Percentiles rank a stretch among this genome's conserved stretches.
Evolutionary conservation across 352 stramenopile genomes (phyloP).

Genomic region (Globisporangium ultimum): DNA sequence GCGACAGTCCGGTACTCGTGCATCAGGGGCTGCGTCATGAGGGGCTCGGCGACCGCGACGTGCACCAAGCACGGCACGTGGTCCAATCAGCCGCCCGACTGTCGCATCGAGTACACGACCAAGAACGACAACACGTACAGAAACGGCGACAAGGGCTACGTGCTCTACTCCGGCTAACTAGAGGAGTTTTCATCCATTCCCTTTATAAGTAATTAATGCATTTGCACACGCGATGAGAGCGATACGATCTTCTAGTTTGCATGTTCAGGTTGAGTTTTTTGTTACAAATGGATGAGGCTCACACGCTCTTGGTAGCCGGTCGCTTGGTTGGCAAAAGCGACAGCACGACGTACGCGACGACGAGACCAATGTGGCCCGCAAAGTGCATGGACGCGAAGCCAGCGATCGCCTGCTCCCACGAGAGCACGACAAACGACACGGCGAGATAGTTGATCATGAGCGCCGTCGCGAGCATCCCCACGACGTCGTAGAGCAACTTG

Average conservation of each 20-base stretch:
- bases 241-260: too few relatives aligned
- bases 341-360: slow-evolving; percentile 64
- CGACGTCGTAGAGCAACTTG: slow-evolving; percentile 62
- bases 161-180: slow-evolving; percentile 49
- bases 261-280: too few relatives aligned
- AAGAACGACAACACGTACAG: slow-evolving; percentile 56
- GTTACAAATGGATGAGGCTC: too few relatives aligned
- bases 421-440: slow-evolving; percentile 68
- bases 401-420: slow-evolving; percentile 45
- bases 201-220: too few relatives aligned
- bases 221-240: too few relatives aligned
- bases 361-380: slow-evolving; percentile 42
- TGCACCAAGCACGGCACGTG: slow-evolving; percentile 40
- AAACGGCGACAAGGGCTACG: slow-evolving; percentile 49
- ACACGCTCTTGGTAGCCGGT: too few relatives aligned
- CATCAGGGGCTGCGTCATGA: slow-evolving; percentile 37
- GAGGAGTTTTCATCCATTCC: too few relatives aligned
- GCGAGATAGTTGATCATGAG: slow-evolving; percentile 74
- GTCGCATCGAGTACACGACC: slow-evolving; percentile 35
- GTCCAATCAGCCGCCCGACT: slow-evolving; percentile 30
- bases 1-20: slow-evolving; percentile 36
- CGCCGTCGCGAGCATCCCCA: slow-evolving; percentile 48
- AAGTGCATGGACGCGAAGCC: slow-evolving; percentile 62
- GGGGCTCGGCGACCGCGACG: slow-evolving; percentile 20
- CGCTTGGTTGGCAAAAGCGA: slow-evolving; percentile 59